phyloP scores from a whole-genome alignment of 352 stramenopile genomes.

The Phytophthora litchii region DNA sequence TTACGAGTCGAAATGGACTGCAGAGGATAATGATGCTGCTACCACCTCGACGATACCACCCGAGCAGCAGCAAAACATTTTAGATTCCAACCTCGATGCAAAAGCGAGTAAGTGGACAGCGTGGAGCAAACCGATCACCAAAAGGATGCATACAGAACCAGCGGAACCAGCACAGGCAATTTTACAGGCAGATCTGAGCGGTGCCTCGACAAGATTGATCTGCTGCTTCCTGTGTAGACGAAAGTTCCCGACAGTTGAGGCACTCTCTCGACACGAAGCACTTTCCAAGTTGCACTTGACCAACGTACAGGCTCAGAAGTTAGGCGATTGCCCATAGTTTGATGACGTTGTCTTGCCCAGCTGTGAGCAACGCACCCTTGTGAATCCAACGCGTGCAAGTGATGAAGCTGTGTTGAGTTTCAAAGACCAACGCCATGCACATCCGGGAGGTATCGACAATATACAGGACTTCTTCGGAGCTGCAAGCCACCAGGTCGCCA shows the following conservation, averaged over 20 bases:
- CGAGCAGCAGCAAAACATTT: constrained; percentile 35
- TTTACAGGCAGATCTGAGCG: background rate
- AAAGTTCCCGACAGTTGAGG: constrained; percentile 57
- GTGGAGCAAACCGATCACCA: constrained; percentile 38
- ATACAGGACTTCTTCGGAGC: constrained; percentile 61
- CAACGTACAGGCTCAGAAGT: constrained; percentile 40
- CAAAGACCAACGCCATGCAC: constrained; percentile 42
- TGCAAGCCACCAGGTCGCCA: constrained; percentile 53
- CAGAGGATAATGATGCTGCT: background rate
- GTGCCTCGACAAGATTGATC: constrained; percentile 7
- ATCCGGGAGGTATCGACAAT: constrained; percentile 54
- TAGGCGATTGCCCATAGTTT: constrained; percentile 65
- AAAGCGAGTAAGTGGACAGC: constrained; percentile 46
- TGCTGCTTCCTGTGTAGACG: constrained; percentile 75
- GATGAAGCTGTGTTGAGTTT: constrained; percentile 67
- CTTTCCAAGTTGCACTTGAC: constrained; percentile 57
- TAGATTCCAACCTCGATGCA: constrained; percentile 43
- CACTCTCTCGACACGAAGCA: constrained; percentile 56
- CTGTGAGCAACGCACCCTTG: constrained; percentile 45
- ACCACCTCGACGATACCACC: background rate
- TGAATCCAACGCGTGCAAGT: constrained; percentile 68
- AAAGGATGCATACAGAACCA: background rate
- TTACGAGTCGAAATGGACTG: constrained; percentile 31
- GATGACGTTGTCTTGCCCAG: constrained; percentile 74
- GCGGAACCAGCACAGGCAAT: background rate